Evolutionary conservation across 441 rosid species (phyloP), one percentile per base, ranked within the genome.

Genomic region (Populus hybrid): DNA sequence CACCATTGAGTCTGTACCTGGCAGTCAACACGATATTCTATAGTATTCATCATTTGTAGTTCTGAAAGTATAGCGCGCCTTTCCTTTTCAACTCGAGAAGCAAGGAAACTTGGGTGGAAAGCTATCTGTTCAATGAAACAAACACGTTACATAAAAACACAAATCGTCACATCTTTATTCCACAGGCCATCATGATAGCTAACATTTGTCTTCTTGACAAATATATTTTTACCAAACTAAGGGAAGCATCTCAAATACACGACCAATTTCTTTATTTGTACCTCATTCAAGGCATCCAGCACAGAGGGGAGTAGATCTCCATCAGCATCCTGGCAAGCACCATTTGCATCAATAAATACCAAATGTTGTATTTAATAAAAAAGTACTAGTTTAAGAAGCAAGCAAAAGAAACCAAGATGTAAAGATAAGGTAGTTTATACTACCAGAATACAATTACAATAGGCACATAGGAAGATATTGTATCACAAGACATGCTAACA

Each of bases 11-110:
- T 76, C 32, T 67, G 75, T 79, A 96, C 99, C 97, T 94, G 99
- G 84, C 99, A 97, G 86, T 97, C 99, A 67, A 97, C 99, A 83
- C 99, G 98, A 81, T 97, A 97, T 83, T 97, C 99, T 73, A 97
- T 97, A 4, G 99, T 94, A 81, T 97, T 97, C 99, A 97, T 97
- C 99, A 97, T 97, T 85, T 97, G 99, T 72, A 97, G 82, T 87
- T 97, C 99, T 34, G 99, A 97, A 87, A 97, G 98, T 83, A 97
- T 97, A 78, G 99, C 99, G 24, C 98, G 93, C 53, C 98, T 89
- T 85, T 97, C 99, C 87, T 97, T 97, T 85, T 97, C 99, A 79
- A 97, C 95, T 83, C 99, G 88, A 78, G 98, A 92, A 77, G 98
- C 87, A 75, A 97, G 97, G 86, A 97, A 97, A 79, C 91, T 91